Conservation (phyloP, 2,329 filamentous ascomycete genomes). For the Gaeumannomyces tritici region DNA sequence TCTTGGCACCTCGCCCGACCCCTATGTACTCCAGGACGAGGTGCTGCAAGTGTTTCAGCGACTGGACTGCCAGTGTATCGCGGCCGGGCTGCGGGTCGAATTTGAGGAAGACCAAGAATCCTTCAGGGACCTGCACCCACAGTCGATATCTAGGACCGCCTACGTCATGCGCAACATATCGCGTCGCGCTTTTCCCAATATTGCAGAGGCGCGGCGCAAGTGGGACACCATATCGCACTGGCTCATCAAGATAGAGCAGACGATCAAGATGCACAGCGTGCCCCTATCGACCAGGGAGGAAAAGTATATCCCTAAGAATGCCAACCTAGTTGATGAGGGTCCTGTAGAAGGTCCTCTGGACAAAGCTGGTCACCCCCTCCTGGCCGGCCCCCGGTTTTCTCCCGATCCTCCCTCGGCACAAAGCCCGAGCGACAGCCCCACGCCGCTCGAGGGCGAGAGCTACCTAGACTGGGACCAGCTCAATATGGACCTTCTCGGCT, state of each 20-base stretch:
- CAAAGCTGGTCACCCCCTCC: background rate
- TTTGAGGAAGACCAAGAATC: background rate
- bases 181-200: conserved; percentile 9
- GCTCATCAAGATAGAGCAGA: conserved; percentile 11
- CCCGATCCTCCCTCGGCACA: background rate
- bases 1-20: conserved; percentile 7
- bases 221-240: conserved; percentile 19
- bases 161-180: background rate
- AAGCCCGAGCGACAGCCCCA: background rate
- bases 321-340: background rate
- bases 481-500: background rate
- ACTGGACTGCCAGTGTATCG: conserved; percentile 15
- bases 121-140: background rate
- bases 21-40: conserved; percentile 16
- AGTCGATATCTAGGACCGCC: conserved; percentile 10
- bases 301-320: background rate
- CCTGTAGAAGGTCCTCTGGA: background rate
- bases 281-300: background rate
- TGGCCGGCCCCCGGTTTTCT: background rate
- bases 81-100: background rate
- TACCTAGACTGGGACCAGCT: background rate
- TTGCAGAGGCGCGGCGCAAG: conserved; percentile 18
- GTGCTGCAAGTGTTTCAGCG: conserved; percentile 19
- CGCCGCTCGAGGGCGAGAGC: background rate
- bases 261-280: background rate